Percentiles rank a stretch among this genome's conserved stretches.
These are phyloP conservation scores for Flaveria ramosissima DNA, from an alignment of 129 eudicot genomes.

Conservation along the genomic window DNA sequence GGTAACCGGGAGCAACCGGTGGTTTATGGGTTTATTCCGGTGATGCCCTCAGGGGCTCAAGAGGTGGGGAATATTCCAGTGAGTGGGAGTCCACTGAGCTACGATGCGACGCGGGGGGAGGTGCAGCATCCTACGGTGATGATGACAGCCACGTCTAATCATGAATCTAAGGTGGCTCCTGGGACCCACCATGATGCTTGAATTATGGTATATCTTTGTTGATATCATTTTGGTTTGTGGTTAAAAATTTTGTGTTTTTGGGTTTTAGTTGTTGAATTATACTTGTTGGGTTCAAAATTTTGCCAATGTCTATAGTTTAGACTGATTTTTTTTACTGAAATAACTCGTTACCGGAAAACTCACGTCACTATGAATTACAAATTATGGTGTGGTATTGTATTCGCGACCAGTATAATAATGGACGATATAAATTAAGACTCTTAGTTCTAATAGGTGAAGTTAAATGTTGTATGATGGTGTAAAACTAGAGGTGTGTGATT, in stretches of 20 bases:
- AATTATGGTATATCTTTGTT: conserved; percentile 27
- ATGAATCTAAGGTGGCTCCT: conserved; percentile 25
- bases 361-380: not conserved
- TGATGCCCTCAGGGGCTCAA: conserved; percentile 28
- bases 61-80: conserved; percentile 39
- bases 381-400: not conserved
- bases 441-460: not conserved
- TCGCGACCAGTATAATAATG: not conserved
- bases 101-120: conserved; percentile 28
- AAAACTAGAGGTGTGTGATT: not conserved
- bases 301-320: not conserved
- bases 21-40: conserved; percentile 50
- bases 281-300: not conserved
- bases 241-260: conserved; percentile 24
- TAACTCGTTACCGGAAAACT: too few relatives aligned
- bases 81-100: conserved; percentile 40
- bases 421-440: not conserved
- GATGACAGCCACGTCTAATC: conserved; percentile 29
- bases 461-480: not conserved
- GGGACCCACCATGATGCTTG: conserved; percentile 27
- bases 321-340: too few relatives aligned
- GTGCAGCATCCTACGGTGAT: conserved; percentile 29
- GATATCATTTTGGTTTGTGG: conserved; percentile 20
- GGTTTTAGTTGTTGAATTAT: conserved; percentile 16
- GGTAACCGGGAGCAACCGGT: conserved; percentile 59